Evolutionary conservation across 495 filamentous ascomycete species (phyloP), one percentile per base, ranked within the genome.

Genomic region (Lophiotrema nucula): DNA sequence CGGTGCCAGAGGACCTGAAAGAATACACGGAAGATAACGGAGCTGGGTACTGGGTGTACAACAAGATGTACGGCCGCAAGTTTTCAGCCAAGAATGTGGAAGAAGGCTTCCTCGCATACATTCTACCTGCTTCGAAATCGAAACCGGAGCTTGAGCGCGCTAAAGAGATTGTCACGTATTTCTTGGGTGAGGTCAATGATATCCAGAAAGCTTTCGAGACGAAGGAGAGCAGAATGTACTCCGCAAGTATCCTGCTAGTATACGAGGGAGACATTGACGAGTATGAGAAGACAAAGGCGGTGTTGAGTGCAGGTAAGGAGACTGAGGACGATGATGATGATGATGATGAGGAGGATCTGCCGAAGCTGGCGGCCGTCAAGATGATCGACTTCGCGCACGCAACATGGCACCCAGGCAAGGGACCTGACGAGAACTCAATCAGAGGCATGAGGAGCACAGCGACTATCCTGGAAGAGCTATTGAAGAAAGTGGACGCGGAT

Each of bases 321-420:
- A 22, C 56, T 62, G 78, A 78, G 0, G 71, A 76, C 0, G 83
- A 80, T 0, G 76, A 78, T 2, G 75, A 77, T 5, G 81, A 84
- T 1, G 82, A 80, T 1, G 83, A 86, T 0, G 84, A 86, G 12
- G 85, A 86, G 0, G 86, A 83, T 13, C 69, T 81, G 18, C 89
- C 89, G 0, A 84, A 84, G 64, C 84, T 95, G 19, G 89, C 88
- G 68, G 81, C 81, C 28, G 77, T 96, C 52, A 93, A 95, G 68
- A 73, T 98, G 62, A 97, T 98, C 59, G 93, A 98, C 72, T 98
- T 98, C 76, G 93, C 93, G 19, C 93, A 98, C 74, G 92, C 93
- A 18, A 72, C 75, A 24, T 98, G 89, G 88, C 85, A 82, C 2
- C 90, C 90, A 2, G 91, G 90, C 5, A 71, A 87, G 61, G 93